Base-by-base conservation (phyloP, 2,329 filamentous ascomycete species). In the Madurella mycetomatis region DNA sequence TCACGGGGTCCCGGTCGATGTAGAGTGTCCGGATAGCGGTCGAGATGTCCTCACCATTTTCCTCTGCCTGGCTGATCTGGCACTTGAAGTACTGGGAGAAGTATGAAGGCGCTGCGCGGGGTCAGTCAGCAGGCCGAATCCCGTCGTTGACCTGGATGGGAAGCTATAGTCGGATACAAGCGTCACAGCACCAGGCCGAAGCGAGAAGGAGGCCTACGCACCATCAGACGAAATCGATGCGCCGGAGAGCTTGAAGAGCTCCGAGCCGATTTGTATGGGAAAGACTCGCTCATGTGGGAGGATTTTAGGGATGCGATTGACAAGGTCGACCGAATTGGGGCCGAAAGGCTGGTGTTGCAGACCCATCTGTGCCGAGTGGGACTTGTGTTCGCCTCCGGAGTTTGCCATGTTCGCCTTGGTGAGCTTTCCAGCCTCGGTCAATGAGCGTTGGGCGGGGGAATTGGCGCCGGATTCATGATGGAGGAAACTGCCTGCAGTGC, bases 51-150 rank as follows among this genome's bases (percentile, higher is more conserved):
- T 83, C 78, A 55, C 81, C 81, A 53, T 79, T 79, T 45, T 81
- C 77, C 56, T 84, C 79, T 47, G 81, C 85, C 62, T 77, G 73
- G 54, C 82, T 80, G 41, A 96, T 72, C 72, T 96, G 92, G 64
- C 89, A 88, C 62, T 85, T 80, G 71, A 97, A 97, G 75, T 94
- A 96, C 63, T 90, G 87, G 17, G 92, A 95, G 73, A 97, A 96
- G 71, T 96, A 96, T 47, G 92, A 96, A 55, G 92, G 92, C 66
- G 91, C 92, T 95, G 54, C 19, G 42, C 15, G 2, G 11, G n/a
- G 13, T 13, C 19, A n/a, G 15, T 37, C 34, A 37, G 13, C 11
- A 9, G 9, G 25, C 25, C 25, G 7, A 25, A 25, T 25, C 25
- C 25, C 25, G 7, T 25, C 25, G 25, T 25, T 25, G 25, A 25